Base-by-base conservation (phyloP, 495 filamentous ascomycete genomes). In the Mytilinidion resinicola region DNA sequence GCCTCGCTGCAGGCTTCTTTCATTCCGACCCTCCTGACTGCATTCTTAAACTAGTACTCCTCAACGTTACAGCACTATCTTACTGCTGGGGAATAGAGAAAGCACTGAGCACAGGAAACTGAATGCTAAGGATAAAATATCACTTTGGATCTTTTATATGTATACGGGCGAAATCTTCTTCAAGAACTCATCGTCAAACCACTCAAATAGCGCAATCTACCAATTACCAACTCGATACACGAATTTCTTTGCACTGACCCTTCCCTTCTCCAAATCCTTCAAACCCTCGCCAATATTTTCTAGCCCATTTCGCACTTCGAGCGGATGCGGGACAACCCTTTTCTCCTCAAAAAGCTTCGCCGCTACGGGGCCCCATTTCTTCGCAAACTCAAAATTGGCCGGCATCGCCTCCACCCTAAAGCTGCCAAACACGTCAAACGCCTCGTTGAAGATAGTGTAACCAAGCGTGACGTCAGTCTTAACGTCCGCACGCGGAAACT, bases 171-270 rank as follows among this genome's bases (percentile, higher is more conserved):
- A 30, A 30, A 6, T 30, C 6, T 30, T 30, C 25, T 30, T 30
- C 25, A 2, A 30, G 2, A 30, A 6, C 25, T 30, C 25, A 30
- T 3, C 25, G 25, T 6, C 6, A 2, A 2, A 2, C 6, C 25
- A 30, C 25, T 30, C 6, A 3, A 3, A 30, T 30, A 30, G 25
- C 6, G 2, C 25, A 30, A 30, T 30, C 25, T 30, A 30, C 25
- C 2, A 30, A 6, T 69, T 58, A 7, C 37, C 53, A 41, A 71
- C 52, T 21, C 57, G 30, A 62, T 70, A 71, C 19, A 86, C 80
- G 51, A 86, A 54, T 72, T 85, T 87, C 64, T 74, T 69, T 33
- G 80, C 83, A 62, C 78, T 82, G n/a, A 85, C 75, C 60, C 74
- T 76, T 35, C 70, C 75, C 49, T 70, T 66, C 62, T 73, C 73